Conservation (phyloP, 495 filamentous ascomycete genomes). For the Tuber indicum region DNA sequence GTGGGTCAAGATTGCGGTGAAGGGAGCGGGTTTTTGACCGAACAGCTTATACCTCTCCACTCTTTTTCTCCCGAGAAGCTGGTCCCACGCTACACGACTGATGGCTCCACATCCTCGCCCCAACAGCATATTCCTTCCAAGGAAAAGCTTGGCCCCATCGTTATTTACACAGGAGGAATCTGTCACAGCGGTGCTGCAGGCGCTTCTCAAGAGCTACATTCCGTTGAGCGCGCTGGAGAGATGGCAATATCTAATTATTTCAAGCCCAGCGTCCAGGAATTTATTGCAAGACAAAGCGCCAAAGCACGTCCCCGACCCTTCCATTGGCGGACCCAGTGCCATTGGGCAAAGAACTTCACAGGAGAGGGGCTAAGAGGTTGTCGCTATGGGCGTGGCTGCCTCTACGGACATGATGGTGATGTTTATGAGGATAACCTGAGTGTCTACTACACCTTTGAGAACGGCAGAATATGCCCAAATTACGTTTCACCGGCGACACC, state of each 20-base stretch:
- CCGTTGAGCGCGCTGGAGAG: neutral
- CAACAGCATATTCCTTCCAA: neutral
- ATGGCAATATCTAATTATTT: neutral
- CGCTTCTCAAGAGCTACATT: neutral
- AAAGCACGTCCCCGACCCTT: neutral
- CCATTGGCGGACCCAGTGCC: neutral
- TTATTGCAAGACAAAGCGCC: neutral
- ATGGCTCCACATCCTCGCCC: neutral
- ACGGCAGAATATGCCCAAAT: neutral
- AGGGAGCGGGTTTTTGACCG: neutral
- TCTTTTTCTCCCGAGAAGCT: neutral
- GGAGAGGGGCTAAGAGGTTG: neutral
- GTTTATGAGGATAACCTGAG: neutral
- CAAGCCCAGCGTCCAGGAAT: neutral
- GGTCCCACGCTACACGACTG: neutral
- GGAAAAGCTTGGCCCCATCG: rapidly evolving
- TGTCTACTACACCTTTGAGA: neutral
- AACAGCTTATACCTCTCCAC: neutral
- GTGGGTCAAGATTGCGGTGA: neutral
- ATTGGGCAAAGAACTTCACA: neutral
- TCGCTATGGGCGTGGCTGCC: neutral
- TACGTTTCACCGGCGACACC: neutral
- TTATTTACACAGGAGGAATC: neutral
- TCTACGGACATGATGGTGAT: neutral
- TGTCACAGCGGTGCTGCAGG: neutral